Evolutionary conservation across 2,329 filamentous ascomycete species (phyloP), one percentile per base, ranked within the genome.

Genomic region (Ascochyta fabae): DNA sequence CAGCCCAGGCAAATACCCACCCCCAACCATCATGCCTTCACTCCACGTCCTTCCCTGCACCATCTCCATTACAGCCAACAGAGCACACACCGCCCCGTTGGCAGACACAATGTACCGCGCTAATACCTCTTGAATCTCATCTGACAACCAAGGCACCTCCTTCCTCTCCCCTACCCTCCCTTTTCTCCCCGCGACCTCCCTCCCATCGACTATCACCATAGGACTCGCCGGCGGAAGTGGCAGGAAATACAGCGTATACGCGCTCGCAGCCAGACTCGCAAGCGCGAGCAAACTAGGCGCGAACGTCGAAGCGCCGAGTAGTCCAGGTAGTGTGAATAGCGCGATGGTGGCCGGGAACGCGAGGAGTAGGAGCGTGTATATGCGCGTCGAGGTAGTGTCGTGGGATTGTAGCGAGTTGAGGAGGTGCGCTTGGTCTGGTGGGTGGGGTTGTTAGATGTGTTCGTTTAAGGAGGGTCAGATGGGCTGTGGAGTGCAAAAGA

Each of bases 201-300:
- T n/a, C 13, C 46, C 52, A 8, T 42, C 41, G 7, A 40, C 24
- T 13, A 39, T n/a, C n/a, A 43, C 47, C 8, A 38, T 48, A 15
- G 38, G 36, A 16, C 48, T 45, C 24, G 19, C 44, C 23, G 76
- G 71, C 0, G 80, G 78, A 0, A 86, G 79, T 0, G 84, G 83
- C 8, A 88, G 79, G 34, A 73, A 77, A 61, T 82, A 79, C 1
- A 91, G 77, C 1, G 87, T 80, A 70, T 85, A 91, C 0, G 83
- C 81, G 3, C 86, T 89, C 3, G 82, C 83, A 16, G 81, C 77
- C 16, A 92, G 81, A 23, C 85, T 89, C 0, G 85, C 82, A n/a
- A 90, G 78, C 40, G 82, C 80, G 3, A 91, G 79, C 5, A 89
- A 60, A 31, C 82, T 77, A 39, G 83, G 72, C 6, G 85, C 70